Evolutionary conservation across 495 filamentous ascomycete species (phyloP), one percentile per base, ranked within the genome.

Genomic region (Chaetomium tenue): DNA sequence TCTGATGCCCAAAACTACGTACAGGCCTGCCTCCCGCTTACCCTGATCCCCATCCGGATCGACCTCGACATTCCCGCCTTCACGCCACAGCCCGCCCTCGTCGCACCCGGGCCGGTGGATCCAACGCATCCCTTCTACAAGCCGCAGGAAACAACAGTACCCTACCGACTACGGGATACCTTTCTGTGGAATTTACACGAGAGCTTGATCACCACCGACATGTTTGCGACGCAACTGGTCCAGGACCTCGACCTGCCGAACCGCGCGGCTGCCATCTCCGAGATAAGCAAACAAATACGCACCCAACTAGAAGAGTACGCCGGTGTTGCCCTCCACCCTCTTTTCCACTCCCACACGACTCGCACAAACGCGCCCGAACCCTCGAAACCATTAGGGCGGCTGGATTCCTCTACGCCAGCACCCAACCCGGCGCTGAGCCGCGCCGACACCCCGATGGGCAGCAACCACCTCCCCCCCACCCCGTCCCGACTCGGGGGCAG

Each of bases 181-280:
- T 97, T 99, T 71, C 76, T 98, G 26, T 99, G 94, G 94, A 99
- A 99, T 72, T 82, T 99, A 12, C 92, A 98, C 75, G 94, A 99
- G 78, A 90, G 90, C 2, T 78, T 97, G 37, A 89, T 93, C 13
- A 99, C 94, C 0, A 96, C 94, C 5, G 94, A 99, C 72, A 88
- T 93, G 67, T 99, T 98, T 75, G 95, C 94, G 5, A 83, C 87
- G 61, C 84, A 81, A n/a, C 88, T 97, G 64, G 92, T 96, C 37
- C 91, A 95, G 66, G 94, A 99, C 73, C 84, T 98, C 55, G 95
- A 99, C 71, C 86, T 99, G 48, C 93, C 95, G 9, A 87, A 89
- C 54, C 81, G 85, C 0, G 79, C 81, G 20, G 78, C 82, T 22
- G 81, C 90, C 63, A 88, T 88, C 11, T 77, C 84, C 63, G 86